phyloP scores from a whole-genome alignment of 345 rosid species.

The Citrus medica region DNA sequence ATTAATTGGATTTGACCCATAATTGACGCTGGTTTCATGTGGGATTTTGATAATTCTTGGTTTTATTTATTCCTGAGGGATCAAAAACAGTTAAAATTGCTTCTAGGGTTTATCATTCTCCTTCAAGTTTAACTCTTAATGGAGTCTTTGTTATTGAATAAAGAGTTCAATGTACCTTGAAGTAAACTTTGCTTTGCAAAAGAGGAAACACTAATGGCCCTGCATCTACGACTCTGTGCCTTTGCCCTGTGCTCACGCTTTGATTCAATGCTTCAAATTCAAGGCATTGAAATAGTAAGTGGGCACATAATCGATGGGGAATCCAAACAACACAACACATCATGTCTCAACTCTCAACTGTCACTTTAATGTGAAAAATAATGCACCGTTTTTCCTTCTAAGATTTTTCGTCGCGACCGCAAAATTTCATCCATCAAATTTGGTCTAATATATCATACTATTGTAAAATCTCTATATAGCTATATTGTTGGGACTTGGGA shows the following conservation, averaged over 20 bases:
- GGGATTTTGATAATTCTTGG: neutral
- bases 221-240: neutral
- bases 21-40: neutral
- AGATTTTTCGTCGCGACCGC: neutral
- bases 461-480: too few species aligned
- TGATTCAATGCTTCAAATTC: neutral
- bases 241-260: neutral
- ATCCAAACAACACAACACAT: neutral
- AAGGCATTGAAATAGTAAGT: neutral
- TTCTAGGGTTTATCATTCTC: neutral
- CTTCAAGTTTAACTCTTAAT: neutral
- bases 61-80: neutral
- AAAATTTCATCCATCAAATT: too few species aligned
- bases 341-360: neutral
- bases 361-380: neutral
- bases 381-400: neutral
- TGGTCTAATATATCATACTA: too few species aligned
- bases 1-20: neutral
- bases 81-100: neutral
- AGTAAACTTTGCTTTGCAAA: neutral
- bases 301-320: neutral
- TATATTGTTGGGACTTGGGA: too few species aligned
- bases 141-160: neutral
- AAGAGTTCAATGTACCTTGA: neutral
- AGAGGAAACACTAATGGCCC: neutral